Percentiles rank a stretch among this genome's conserved stretches.
Evolutionary conservation across 2,329 filamentous ascomycete species (phyloP).

Genomic region (Pseudovirgaria hyperparasitica): DNA sequence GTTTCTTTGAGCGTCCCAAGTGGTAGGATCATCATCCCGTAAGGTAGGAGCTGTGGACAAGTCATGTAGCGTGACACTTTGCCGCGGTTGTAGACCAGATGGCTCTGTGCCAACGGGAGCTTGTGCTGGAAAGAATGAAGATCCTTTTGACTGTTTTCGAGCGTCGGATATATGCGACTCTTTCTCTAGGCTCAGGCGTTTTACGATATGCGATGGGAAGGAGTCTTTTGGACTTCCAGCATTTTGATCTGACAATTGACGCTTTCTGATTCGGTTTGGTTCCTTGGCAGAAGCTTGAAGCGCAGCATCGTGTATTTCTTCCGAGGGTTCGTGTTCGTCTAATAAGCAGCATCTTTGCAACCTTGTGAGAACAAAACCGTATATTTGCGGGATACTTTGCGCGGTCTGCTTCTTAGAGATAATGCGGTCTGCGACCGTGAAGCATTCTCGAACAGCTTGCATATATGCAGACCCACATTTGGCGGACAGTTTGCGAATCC

Average conservation of each 20-base stretch:
- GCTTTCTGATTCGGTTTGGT: too few relatives aligned
- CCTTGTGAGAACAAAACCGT: slow-evolving; percentile 32
- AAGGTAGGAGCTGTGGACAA: slow-evolving; percentile 18
- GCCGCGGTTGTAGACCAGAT: slow-evolving; percentile 16
- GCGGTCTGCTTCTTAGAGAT: slow-evolving; percentile 17
- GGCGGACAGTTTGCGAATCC: slow-evolving; percentile 50
- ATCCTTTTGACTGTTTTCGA: slow-evolving; percentile 16
- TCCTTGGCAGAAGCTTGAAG: slow-evolving; percentile 16
- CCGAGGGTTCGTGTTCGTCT: slow-evolving; percentile 21
- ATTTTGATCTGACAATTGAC: too few relatives aligned
- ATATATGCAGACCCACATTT: slow-evolving; percentile 64
- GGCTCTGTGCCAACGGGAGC: slow-evolving; percentile 15
- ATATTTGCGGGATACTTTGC: slow-evolving; percentile 18
- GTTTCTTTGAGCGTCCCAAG: slow-evolving; percentile 15
- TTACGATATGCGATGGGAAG: too few relatives aligned
- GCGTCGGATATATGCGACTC: slow-evolving; percentile 21
- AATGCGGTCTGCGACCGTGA: slow-evolving; percentile 49
- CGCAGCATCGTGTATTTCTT: slow-evolving; percentile 16
- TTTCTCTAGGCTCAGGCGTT: slow-evolving; percentile 23
- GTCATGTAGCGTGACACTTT: slow-evolving; percentile 15
- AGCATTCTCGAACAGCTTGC: slow-evolving; percentile 61
- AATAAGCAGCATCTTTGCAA: slow-evolving; percentile 26
- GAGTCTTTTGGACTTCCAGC: too few relatives aligned
- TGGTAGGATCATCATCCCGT: slow-evolving; percentile 12
- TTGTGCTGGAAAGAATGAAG: slow-evolving; percentile 12